Base-by-base conservation (phyloP, 768 basidiomycete genomes). In the Dacryopinax spathularia region DNA sequence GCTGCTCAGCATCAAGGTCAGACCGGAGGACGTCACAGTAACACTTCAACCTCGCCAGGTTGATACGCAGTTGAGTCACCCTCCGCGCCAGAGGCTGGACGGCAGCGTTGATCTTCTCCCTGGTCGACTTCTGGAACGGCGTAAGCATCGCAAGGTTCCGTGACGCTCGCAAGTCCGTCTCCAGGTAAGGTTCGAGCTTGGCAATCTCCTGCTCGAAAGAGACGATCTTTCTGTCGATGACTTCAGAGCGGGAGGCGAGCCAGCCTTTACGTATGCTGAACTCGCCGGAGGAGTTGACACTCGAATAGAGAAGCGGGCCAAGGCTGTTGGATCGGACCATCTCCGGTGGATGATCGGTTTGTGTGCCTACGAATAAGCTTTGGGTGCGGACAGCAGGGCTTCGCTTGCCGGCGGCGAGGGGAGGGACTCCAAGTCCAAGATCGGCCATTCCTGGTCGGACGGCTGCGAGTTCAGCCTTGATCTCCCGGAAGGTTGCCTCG, bases 91-190 rank as follows among this genome's bases (percentile, higher is more conserved):
- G 76, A 18, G 74, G 76, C 67, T 84, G 83, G 18, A 93, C 76
- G 1, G 84, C 78, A 25, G 75, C 68, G 25, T 81, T 75, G 29
- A 99, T 79, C 44, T 85, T 82, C 66, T 91, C 88, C 56, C 93
- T 83, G 2, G 93, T 93, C 9, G 85, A 78, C 59, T 83, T 83
- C 70, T 87, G 89, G 73, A 98, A 94, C 2, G 96, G 94, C 16
- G 90, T 87, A 36, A 97, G 79, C 41, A 88, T 82, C 1, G 86
- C 86, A 22, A 97, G 79, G 69, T 94, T 95, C 39, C 88, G 85
- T 22, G 87, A 82, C 41, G 87, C 76, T 18, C 86, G 84, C 72
- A 93, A 74, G 66, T 87, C 82, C 10, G 80, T 73, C 60, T 87
- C 83, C 25, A 95, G 83, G 65, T 82, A 80, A 1, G 78, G 70